A percentile compares a stretch with the other conserved stretches of the same genome.
Evolutionary conservation across 768 basidiomycete genomes (phyloP).

Genomic region (Bullera alba): DNA sequence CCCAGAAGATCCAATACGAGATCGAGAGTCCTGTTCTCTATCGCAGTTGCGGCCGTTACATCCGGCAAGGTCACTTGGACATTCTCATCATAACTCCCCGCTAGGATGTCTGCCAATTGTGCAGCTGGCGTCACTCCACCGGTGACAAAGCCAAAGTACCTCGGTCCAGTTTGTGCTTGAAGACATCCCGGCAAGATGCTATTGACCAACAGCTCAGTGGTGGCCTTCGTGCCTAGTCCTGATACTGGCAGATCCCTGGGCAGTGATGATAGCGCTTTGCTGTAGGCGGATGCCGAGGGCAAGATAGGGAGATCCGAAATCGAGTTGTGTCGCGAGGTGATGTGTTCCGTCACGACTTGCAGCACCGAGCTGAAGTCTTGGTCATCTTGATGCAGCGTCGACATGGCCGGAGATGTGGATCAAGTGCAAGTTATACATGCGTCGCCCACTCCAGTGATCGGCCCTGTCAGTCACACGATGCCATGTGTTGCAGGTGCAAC

Average conservation of each 20-base stretch:
- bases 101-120: conserved; percentile 48
- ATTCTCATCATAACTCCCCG: conserved; percentile 45
- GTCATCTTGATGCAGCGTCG: no score
- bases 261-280: conserved; percentile 20
- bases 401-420: no score
- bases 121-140: conserved; percentile 46
- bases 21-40: conserved; percentile 41
- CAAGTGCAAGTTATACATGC: no score
- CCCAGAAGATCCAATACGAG: conserved; percentile 40
- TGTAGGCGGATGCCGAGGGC: conserved; percentile 7
- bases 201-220: conserved; percentile 34
- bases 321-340: conserved; percentile 10
- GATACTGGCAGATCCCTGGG: conserved; percentile 35
- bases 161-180: conserved; percentile 47
- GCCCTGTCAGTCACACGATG: no score
- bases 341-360: conserved; percentile 10
- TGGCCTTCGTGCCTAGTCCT: conserved; percentile 43
- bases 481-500: no score
- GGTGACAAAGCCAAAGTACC: conserved; percentile 43
- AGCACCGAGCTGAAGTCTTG: conserved; percentile 9
- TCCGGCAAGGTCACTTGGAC: conserved; percentile 41
- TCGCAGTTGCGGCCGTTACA: conserved; percentile 32
- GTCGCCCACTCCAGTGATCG: no score
- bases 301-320: conserved; percentile 13
- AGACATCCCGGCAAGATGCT: conserved; percentile 43